Evolutionary conservation across 768 basidiomycete species (phyloP), one percentile per base, ranked within the genome.

Genomic region (Boletellus ananiceps): DNA sequence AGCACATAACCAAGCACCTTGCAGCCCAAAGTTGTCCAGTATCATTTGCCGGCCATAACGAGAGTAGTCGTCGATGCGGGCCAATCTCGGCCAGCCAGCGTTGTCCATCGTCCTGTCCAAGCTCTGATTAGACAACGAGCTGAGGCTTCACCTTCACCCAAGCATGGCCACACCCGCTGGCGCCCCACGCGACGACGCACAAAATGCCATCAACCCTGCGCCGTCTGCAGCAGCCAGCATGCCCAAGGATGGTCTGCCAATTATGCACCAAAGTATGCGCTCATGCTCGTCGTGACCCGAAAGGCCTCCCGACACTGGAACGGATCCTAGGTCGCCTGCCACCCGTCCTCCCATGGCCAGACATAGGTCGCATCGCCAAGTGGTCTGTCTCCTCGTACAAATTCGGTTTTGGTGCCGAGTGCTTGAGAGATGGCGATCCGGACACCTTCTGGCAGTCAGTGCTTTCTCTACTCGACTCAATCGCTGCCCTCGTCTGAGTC

Each of bases 21-120:
- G 75, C 2, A 97, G 74, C 8, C 94, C 94, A 63, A 96, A 86
- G 15, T 83, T 86, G 49, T 90, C 82, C 46, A 96, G 70, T 49
- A 97, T 92, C 93, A 99, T 95, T 64, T 99, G 95, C 47, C 96
- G 76, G 38, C 95, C 93, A 82, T 97, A 98, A 49, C 94, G 78
- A 58, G 75, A 73, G 66, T 95, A 97, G 57, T 97, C 93, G 45
- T 77, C 71, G 35, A 83, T 62, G 29, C 71, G 69, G 25, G 77
- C 69, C 52, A 73, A 51, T 51, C 54, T 56, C 13, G 51, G 50
- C 57, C 48, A 53, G 33, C 21, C 47, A 14, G 63, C 5, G 43
- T 50, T 49, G 31, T 50, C 52, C 57, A 40, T 50, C 35, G 21
- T 49, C 18, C n/a, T 35, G 35, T 15, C 18, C 40, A n/a, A 25